phyloP scores from a whole-genome alignment of 768 basidiomycete genomes.

The Ephemerocybe angulata region DNA sequence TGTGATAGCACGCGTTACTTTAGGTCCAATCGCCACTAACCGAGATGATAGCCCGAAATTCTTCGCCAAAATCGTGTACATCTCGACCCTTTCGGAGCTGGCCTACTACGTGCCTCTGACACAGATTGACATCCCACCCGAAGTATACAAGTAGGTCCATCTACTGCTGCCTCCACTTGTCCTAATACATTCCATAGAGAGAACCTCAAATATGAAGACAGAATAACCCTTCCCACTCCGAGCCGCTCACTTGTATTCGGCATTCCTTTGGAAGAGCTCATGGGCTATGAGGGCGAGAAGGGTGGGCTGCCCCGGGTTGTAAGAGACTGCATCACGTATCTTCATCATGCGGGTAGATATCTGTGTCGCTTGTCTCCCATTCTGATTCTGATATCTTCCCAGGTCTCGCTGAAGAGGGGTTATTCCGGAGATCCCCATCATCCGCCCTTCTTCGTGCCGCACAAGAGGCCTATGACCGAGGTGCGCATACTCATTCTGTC shows the following conservation, averaged over 20 bases:
- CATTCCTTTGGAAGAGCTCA: constrained; percentile 75
- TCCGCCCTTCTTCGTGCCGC: constrained; percentile 68
- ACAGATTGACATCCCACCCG: constrained; percentile 81
- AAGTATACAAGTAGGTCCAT: constrained; percentile 69
- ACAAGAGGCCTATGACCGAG: constrained; percentile 82
- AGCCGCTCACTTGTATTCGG: constrained; percentile 68
- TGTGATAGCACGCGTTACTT: constrained; percentile 22
- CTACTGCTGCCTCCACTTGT: background rate
- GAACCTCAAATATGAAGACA: constrained; percentile 69
- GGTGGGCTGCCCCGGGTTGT: constrained; percentile 79
- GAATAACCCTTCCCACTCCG: constrained; percentile 63
- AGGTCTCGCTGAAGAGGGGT: constrained; percentile 70
- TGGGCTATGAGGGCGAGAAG: constrained; percentile 82
- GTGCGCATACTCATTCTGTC: constrained; percentile 28
- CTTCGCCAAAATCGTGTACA: constrained; percentile 78
- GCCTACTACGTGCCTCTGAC: constrained; percentile 77
- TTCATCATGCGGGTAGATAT: constrained; percentile 54
- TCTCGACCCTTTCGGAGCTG: constrained; percentile 72
- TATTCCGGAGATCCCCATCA: constrained; percentile 80
- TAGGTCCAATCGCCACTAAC: background rate
- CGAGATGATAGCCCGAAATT: constrained; percentile 70
- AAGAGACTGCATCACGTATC: constrained; percentile 67
- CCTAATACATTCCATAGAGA: constrained; percentile 47
- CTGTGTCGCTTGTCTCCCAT: background rate
- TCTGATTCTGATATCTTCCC: constrained; percentile 12